Conservation (phyloP, 495 filamentous ascomycete species). For the Barbatosphaeria neglecta region DNA sequence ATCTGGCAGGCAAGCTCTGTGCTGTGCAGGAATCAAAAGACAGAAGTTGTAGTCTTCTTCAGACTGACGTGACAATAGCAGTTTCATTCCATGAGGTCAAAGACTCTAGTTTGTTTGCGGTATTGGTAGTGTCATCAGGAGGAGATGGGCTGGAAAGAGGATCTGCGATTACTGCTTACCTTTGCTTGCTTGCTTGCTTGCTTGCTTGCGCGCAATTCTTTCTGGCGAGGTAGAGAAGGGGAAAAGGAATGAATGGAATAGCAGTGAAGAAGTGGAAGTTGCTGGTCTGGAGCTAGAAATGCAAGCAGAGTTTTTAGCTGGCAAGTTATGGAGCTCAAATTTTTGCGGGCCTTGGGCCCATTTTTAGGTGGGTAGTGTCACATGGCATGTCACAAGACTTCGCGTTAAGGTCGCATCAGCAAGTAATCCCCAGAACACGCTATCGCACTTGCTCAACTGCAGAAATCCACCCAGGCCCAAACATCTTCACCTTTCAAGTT, state of each 20-base stretch:
- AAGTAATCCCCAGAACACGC: no score
- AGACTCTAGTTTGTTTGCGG: conserved; percentile 99
- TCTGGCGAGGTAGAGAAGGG: no score
- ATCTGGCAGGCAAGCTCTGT: no score
- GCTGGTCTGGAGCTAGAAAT: conserved; percentile 9
- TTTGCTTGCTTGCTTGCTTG: no score
- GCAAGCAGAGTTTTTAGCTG: neutral
- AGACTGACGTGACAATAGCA: conserved; percentile 98
- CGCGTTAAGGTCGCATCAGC: conserved; percentile 12
- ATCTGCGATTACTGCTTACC: no score
- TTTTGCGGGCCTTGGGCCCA: neutral
- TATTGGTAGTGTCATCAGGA: conserved; percentile 58
- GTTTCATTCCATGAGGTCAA: conserved; percentile 98
- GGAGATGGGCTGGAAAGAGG: conserved; percentile 6
- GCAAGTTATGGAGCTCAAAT: conserved; percentile 2
- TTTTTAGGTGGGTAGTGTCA: neutral
- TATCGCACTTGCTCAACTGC: no score
- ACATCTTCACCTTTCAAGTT: no score
- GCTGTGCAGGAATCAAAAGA: neutral
- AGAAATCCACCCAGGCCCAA: no score
- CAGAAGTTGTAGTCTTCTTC: conserved; percentile 36
- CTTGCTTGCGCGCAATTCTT: no score
- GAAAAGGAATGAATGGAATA: neutral
- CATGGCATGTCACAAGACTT: conserved; percentile 7
- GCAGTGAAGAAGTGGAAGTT: conserved; percentile 8